A percentile compares a stretch with the other conserved stretches of the same genome.
Conservation (phyloP, 2,329 filamentous ascomycete species). For the Aphanocladium album region DNA sequence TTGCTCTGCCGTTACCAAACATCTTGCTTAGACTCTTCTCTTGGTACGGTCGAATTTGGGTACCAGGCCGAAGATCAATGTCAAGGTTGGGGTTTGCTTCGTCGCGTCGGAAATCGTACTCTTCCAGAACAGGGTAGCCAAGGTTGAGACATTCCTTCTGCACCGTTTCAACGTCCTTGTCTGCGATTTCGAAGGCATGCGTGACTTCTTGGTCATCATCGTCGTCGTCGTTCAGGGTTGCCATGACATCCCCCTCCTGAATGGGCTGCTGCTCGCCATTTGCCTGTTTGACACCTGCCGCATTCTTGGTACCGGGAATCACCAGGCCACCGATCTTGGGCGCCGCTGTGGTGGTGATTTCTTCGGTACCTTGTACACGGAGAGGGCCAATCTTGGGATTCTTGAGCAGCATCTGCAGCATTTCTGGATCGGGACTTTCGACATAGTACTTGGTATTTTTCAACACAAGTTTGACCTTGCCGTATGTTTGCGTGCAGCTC, state of each 20-base stretch:
- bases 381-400: slow-evolving; percentile 77
- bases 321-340: slow-evolving; percentile 83
- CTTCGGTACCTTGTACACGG: slow-evolving; percentile 65
- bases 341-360: slow-evolving; percentile 74
- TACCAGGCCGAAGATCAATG: slow-evolving; percentile 85
- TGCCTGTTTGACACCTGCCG: slow-evolving; percentile 79
- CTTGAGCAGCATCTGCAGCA: slow-evolving; percentile 80
- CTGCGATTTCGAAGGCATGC: slow-evolving; percentile 87
- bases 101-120: slow-evolving; percentile 96
- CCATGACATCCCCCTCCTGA: slow-evolving; percentile 64
- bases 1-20: slow-evolving; percentile 96
- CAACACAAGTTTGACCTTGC: slow-evolving; percentile 90
- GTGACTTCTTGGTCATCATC: slow-evolving; percentile 84
- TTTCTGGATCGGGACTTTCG: slow-evolving; percentile 81
- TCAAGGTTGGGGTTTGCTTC: slow-evolving; percentile 84
- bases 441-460: slow-evolving; percentile 94
- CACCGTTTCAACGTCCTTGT: slow-evolving; percentile 76
- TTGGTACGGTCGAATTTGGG: slow-evolving; percentile 90
- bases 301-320: slow-evolving; percentile 91
- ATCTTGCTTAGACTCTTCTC: slow-evolving; percentile 98
- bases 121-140: slow-evolving; percentile 82
- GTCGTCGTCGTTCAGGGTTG: slow-evolving; percentile 73
- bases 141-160: slow-evolving; percentile 86
- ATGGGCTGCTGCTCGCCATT: slow-evolving; percentile 44
- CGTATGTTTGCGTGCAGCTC: slow-evolving; percentile 81